These are phyloP conservation scores for Funneliformis geosporum DNA, from an alignment of 192 early-diverging fungal genomes.

Conservation along the genomic window DNA sequence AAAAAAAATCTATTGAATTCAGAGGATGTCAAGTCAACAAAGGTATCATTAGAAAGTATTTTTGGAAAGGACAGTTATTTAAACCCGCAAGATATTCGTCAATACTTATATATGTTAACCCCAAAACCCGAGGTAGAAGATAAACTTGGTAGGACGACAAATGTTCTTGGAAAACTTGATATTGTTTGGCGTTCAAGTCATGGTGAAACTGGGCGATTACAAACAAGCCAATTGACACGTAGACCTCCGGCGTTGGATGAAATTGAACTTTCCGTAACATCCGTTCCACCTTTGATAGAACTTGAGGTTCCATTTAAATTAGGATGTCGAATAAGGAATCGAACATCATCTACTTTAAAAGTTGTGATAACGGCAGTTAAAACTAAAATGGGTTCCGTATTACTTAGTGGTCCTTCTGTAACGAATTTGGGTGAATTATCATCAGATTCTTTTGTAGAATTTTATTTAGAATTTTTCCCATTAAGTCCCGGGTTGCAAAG, in stretches of 20 bases:
- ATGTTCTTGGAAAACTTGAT: conserved; percentile 89
- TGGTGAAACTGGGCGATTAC: conserved; percentile 85
- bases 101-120: conserved; percentile 86
- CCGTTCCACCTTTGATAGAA: conserved; percentile 42
- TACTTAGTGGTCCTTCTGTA: conserved; percentile 64
- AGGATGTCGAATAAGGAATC: conserved; percentile 57
- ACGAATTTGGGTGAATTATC: conserved; percentile 63
- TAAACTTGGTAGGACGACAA: conserved; percentile 65
- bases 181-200: conserved; percentile 93
- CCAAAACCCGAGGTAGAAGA: conserved; percentile 61
- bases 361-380: conserved; percentile 68
- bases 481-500: conserved; percentile 83
- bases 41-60: conserved; percentile 34
- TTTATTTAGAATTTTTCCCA: conserved; percentile 79
- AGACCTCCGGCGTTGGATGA: conserved; percentile 77
- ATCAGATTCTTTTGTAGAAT: conserved; percentile 58
- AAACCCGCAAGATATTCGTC: conserved; percentile 80
- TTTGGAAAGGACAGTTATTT: conserved; percentile 60
- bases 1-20: background rate
- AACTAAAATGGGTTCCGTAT: conserved; percentile 74
- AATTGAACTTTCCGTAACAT: conserved; percentile 62
- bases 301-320: conserved; percentile 71
- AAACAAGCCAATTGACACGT: conserved; percentile 89
- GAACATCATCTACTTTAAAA: conserved; percentile 51
- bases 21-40: conserved; percentile 1